phyloP scores from a whole-genome alignment of 768 basidiomycete genomes.

The Amanita pallidorosea region DNA sequence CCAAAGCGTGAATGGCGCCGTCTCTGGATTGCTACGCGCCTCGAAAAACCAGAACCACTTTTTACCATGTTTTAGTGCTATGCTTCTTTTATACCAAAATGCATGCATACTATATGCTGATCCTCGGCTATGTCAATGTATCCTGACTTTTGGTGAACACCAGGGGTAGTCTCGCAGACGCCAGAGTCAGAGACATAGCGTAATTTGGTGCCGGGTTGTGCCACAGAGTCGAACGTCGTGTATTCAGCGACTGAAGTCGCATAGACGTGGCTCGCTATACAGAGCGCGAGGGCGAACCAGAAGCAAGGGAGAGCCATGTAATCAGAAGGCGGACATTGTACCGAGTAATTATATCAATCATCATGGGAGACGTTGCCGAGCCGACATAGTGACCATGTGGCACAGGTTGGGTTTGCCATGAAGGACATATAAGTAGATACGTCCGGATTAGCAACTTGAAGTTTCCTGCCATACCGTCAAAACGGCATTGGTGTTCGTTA shows the following conservation, averaged over 20 bases:
- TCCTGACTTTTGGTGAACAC: slow-evolving; percentile 48
- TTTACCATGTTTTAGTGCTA: not conserved
- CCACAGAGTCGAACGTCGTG: slow-evolving; percentile 12
- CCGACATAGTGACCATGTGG: not conserved
- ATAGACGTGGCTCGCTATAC: not conserved
- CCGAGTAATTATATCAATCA: not conserved
- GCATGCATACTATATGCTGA: slow-evolving; percentile 40
- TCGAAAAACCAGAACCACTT: slow-evolving; percentile 77
- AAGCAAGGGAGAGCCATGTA: not conserved
- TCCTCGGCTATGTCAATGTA: slow-evolving; percentile 48
- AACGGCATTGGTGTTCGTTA: too few species aligned
- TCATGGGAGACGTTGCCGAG: not conserved
- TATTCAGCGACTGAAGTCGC: not conserved
- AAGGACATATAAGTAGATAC: not conserved
- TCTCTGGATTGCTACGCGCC: slow-evolving; percentile 45
- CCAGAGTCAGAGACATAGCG: slow-evolving; percentile 50
- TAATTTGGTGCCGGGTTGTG: slow-evolving; percentile 19
- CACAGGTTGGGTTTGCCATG: not conserved
- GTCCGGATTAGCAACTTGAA: too few species aligned
- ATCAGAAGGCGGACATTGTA: not conserved
- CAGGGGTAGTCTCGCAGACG: slow-evolving; percentile 55
- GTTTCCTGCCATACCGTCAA: not conserved
- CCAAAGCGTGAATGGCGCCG: slow-evolving; percentile 60
- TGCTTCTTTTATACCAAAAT: not conserved
- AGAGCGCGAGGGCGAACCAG: not conserved